phyloP scores from a whole-genome alignment of 768 basidiomycete genomes.

The Mycena albidolilacea region DNA sequence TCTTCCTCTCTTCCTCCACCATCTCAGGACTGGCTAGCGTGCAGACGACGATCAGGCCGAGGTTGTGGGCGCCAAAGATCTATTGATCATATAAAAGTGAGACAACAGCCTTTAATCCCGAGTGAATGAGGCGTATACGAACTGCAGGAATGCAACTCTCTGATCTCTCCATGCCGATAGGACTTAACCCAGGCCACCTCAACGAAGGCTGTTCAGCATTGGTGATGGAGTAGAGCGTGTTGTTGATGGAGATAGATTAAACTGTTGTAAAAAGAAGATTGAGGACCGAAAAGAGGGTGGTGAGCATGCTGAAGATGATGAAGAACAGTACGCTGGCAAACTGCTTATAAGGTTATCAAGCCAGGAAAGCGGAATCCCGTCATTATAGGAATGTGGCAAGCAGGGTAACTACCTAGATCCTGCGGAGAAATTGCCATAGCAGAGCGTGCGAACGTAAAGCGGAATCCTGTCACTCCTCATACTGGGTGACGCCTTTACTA shows the following conservation, averaged over 20 bases:
- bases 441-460: neutral
- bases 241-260: constrained; percentile 13
- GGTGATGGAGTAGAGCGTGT: constrained; percentile 6
- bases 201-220: constrained; percentile 1
- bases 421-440: too few species aligned
- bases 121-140: neutral
- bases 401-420: too few species aligned
- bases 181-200: constrained; percentile 4
- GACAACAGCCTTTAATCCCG: neutral
- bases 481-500: neutral
- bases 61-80: neutral
- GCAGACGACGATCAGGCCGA: constrained; percentile 5
- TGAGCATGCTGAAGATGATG: constrained; percentile 4
- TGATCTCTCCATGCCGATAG: constrained; percentile 6
- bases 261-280: neutral
- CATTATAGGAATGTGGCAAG: too few species aligned
- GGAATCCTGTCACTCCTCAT: too few species aligned
- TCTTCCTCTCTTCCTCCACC: too few species aligned
- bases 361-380: too few species aligned
- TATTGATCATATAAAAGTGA: constrained; percentile 1
- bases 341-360: too few species aligned
- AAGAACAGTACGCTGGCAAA: neutral
- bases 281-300: neutral
- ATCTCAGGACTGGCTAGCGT: too few species aligned
- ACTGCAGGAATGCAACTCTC: constrained; percentile 1